Percentiles rank a stretch among this genome's conserved stretches.
Conservation (phyloP, 2,329 filamentous ascomycete species). For the Penicillium sp. region DNA sequence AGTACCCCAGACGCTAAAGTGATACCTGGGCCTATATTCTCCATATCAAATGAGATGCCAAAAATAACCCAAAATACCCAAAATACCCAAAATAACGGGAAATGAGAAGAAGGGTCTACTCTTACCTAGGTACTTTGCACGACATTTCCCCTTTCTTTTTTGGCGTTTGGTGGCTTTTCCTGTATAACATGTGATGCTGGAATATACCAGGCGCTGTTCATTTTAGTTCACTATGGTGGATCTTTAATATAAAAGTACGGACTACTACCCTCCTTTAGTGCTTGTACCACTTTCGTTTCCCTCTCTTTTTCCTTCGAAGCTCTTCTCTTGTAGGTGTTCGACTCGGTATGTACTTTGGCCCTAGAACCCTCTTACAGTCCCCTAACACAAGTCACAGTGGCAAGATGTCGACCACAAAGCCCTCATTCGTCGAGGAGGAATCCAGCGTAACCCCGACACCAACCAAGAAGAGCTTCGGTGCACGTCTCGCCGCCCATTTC, state of each 20-base stretch:
- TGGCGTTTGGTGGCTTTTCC: background rate
- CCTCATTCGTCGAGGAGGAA: slow-evolving; percentile 19
- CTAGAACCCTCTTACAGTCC: background rate
- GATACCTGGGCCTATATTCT: background rate
- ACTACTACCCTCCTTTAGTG: background rate
- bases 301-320: background rate
- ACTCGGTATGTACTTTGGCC: background rate
- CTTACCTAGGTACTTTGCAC: background rate
- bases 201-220: background rate
- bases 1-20: slow-evolving; percentile 1
- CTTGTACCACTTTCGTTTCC: background rate
- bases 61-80: background rate
- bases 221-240: background rate
- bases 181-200: slow-evolving; percentile 1
- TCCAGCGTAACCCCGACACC: slow-evolving; percentile 5
- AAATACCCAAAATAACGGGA: too few relatives aligned
- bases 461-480: slow-evolving; percentile 20
- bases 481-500: slow-evolving; percentile 27
- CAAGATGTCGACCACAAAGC: slow-evolving; percentile 19
- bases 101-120: background rate
- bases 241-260: background rate
- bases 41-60: background rate
- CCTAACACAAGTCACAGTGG: background rate
- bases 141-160: background rate
- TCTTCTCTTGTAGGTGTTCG: background rate